Percentiles rank a stretch among this genome's conserved stretches.
phyloP scores from a whole-genome alignment of 2,329 filamentous ascomycete genomes.

The Penicillium verrucosum region DNA sequence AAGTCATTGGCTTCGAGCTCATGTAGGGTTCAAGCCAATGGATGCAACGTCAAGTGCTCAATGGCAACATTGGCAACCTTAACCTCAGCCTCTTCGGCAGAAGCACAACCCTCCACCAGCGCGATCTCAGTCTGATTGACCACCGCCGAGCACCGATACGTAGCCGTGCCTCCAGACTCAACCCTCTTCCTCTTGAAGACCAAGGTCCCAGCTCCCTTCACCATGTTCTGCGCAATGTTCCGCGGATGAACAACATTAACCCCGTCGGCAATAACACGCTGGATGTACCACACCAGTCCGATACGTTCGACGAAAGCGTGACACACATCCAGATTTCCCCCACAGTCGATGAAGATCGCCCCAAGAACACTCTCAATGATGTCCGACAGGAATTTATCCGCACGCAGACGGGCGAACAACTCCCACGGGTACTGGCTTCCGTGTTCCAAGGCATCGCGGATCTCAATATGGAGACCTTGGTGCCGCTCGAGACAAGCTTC shows the following conservation, averaged over 20 bases:
- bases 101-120: constrained; percentile 23
- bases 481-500: constrained; percentile 39
- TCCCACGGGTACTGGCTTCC: constrained; percentile 71
- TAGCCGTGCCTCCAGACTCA: constrained; percentile 13
- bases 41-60: constrained; percentile 9
- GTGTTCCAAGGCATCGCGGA: constrained; percentile 52
- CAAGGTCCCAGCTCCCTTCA: constrained; percentile 26
- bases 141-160: constrained; percentile 20
- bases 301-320: constrained; percentile 58
- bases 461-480: constrained; percentile 47
- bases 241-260: constrained; percentile 62
- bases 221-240: constrained; percentile 63
- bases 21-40: background rate
- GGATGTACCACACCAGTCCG: constrained; percentile 63
- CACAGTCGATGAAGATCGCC: constrained; percentile 76
- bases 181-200: constrained; percentile 19
- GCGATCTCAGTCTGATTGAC: constrained; percentile 18
- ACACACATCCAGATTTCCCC: constrained; percentile 60
- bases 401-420: constrained; percentile 60
- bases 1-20: background rate
- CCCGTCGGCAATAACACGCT: constrained; percentile 56
- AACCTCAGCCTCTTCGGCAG: constrained; percentile 31
- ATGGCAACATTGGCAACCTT: constrained; percentile 23
- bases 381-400: constrained; percentile 79
- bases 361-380: constrained; percentile 77